These are phyloP conservation scores for Colletotrichum incanum DNA, from an alignment of 2,329 filamentous ascomycete genomes.

Conservation along the genomic window DNA sequence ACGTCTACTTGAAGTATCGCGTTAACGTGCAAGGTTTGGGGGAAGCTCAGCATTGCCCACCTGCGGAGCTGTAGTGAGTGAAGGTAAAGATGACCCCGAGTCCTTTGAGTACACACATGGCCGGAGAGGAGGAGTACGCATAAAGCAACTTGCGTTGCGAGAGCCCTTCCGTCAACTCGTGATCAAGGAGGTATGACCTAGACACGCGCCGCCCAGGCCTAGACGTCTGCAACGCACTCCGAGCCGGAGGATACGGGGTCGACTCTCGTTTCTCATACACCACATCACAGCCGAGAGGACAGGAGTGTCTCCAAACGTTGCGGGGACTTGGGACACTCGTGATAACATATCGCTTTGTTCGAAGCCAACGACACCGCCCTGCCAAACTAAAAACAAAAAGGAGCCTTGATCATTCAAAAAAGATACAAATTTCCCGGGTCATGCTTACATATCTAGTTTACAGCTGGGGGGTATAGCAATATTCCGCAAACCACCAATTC, in stretches of 20 bases:
- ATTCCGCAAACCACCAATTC: slow-evolving; percentile 21
- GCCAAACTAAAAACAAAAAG: neutral
- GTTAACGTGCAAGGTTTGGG: neutral
- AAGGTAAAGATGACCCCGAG: neutral
- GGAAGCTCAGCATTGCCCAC: neutral
- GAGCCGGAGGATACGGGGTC: neutral
- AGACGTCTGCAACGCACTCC: neutral
- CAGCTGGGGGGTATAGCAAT: slow-evolving; percentile 43
- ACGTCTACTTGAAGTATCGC: neutral
- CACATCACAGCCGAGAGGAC: neutral
- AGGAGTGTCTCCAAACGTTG: neutral
- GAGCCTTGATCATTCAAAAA: neutral
- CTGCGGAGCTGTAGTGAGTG: neutral
- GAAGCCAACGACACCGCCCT: neutral
- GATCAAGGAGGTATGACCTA: neutral
- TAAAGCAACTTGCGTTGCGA: neutral
- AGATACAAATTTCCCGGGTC: neutral
- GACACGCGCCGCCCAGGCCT: neutral
- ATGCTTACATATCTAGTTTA: slow-evolving; percentile 42
- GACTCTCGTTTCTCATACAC: neutral
- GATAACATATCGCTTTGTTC: neutral
- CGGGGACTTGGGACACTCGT: neutral
- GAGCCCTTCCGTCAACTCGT: neutral
- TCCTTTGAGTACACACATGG: neutral
- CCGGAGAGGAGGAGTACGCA: neutral